phyloP scores from a whole-genome alignment of 495 filamentous ascomycete genomes.

The Lophium mytilinum region DNA sequence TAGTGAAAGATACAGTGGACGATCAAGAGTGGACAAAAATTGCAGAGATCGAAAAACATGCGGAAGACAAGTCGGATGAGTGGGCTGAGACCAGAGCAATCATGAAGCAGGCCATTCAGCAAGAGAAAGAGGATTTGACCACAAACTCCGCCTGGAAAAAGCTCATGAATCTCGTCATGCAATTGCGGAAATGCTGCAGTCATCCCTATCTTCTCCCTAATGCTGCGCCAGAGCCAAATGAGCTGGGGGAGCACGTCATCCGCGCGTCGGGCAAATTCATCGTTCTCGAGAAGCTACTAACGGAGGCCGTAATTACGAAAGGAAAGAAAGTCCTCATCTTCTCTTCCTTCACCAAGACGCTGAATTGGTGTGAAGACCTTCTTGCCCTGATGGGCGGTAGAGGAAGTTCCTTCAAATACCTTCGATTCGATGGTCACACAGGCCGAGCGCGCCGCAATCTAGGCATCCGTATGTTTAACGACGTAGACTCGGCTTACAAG shows the following conservation, averaged over 20 bases:
- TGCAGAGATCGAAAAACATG: constrained; percentile 19
- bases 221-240: constrained; percentile 45
- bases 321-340: constrained; percentile 58
- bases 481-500: constrained; percentile 38
- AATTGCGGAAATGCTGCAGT: constrained; percentile 56
- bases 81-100: constrained; percentile 44
- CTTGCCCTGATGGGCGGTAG: constrained; percentile 42
- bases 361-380: constrained; percentile 54
- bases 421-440: constrained; percentile 53
- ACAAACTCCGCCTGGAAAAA: constrained; percentile 43
- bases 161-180: constrained; percentile 58
- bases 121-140: constrained; percentile 32
- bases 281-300: constrained; percentile 52
- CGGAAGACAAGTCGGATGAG: constrained; percentile 27
- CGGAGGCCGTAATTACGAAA: constrained; percentile 47
- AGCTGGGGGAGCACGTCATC: constrained; percentile 46
- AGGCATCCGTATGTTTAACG: constrained; percentile 51
- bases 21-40: constrained; percentile 11
- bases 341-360: constrained; percentile 50
- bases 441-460: constrained; percentile 47
- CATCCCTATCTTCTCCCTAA: constrained; percentile 53
- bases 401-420: constrained; percentile 40
- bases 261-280: constrained; percentile 57
- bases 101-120: constrained; percentile 39
- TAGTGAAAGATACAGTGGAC: constrained; percentile 29